Conservation (phyloP, 106 monocot species). For the Gastrodia elata region DNA sequence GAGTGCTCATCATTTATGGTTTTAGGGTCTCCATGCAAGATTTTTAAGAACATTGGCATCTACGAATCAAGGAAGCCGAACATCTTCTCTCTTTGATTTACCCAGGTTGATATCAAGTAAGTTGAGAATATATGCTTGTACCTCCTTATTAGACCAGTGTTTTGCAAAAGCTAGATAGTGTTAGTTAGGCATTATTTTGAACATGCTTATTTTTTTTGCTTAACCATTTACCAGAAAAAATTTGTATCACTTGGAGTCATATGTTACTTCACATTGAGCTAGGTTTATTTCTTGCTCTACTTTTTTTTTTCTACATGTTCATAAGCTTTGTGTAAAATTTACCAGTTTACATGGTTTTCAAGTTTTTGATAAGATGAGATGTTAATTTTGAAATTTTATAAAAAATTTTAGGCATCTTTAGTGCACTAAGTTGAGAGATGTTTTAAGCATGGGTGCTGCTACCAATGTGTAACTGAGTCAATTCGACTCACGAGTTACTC, state of each 20-base stretch:
- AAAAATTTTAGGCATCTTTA: too few species aligned
- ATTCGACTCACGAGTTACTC: too few species aligned
- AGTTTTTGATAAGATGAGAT: background rate
- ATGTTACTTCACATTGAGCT: background rate
- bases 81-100: background rate
- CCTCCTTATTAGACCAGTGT: background rate
- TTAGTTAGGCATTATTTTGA: background rate
- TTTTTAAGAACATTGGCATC: background rate
- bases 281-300: background rate
- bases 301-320: background rate
- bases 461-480: too few species aligned
- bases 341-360: background rate
- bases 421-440: too few species aligned
- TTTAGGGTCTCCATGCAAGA: background rate
- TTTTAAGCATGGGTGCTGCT: too few species aligned
- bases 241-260: background rate
- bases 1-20: conserved; percentile 2
- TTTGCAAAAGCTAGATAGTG: background rate
- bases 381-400: background rate
- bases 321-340: background rate
- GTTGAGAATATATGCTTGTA: background rate
- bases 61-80: background rate
- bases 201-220: background rate
- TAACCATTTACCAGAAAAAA: background rate
- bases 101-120: conserved; percentile 7